Base-by-base conservation (phyloP, 345 rosid genomes). In the Eutrema japonicum region DNA sequence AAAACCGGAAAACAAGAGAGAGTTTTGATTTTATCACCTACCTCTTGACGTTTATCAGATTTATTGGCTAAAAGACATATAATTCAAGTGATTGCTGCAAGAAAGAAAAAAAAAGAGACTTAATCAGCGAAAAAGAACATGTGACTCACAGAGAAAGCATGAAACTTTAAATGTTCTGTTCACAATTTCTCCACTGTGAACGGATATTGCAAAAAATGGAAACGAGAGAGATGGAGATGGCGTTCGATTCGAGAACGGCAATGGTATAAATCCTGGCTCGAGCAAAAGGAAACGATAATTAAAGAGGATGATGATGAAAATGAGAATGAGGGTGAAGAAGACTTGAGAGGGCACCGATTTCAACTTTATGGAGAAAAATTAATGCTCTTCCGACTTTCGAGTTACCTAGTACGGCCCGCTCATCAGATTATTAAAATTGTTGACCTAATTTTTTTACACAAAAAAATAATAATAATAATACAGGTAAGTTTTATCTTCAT, bases 71-170 rank as follows among this genome's bases (percentile, higher is more conserved):
- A 55, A 67, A 56, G 84, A 71, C 79, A 78, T 78, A 67, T 66
- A 70, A 52, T 54, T 73, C 79, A 48, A 75, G 80, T 48, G 77
- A 73, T 71, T 54, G 82, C 88, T 85, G 84, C 83, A 76, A 55
- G 59, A 33, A 46, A 43, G 12, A 30, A 58, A 29, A 56, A 45
- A n/a, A 30, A 7, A 11, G 63, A 35, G 43, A 60, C 68, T 40
- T 43, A 75, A 56, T 64, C 35, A 70, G 72, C 47, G 6, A 32
- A 30, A 35, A 78, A 73, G 36, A 80, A 83, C 66, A 71, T 78
- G 70, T 37, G 75, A 82, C 77, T 82, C 86, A 81, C 83, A 66
- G 72, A 81, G 42, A 82, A 84, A 78, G 79, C 74, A 72, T 77
- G 84, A 83, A 67, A 66, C 79, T 70, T 71, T 51, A 53, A 56